Evolutionary conservation across 345 rosid species (phyloP), one percentile per base, ranked within the genome.

Genomic region (Draba incana): DNA sequence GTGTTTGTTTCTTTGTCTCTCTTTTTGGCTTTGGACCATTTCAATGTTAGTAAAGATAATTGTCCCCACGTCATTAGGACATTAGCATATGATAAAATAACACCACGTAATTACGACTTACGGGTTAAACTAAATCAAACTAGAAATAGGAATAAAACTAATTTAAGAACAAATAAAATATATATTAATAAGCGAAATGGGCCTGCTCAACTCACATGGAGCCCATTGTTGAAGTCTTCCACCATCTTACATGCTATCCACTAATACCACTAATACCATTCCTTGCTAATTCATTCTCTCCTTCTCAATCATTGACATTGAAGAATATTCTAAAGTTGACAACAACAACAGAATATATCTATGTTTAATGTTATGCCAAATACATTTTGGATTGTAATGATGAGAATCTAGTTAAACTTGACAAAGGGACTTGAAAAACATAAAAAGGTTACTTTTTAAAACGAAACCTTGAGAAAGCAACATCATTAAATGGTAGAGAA

Each of bases 61-160:
- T 74, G 72, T 42, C 44, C 44, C 43, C 72, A 74, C 72, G 72
- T 66, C 77, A 74, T 74, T 62, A 53, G 43, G 53, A 57, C 5
- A 28, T 28, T 4, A 28, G 3, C 5, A 28, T 28, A n/a, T 65
- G 48, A 72, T 72, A 11, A 54, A 55, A 56, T 41, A 48, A 55
- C 64, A 63, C 50, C 70, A 48, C 51, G 57, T 72, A 50, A 38
- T 28, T 56, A 50, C 70, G 45, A 72, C 51, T 39, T 5, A 1
- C 23, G 6, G 57, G 52, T 63, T 70, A 30, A 50, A 35, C 57
- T 46, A 25, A 54, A 25, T 25, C 8, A 38, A 4, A 54, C 48
- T 10, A 48, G 39, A 47, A 7, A 57, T 24, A 35, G 57, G 4
- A 57, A 47, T 14, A 14, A 69, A 28, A 69, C 64, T 55, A 49